Conservation (phyloP, 2,329 filamentous ascomycete genomes). For the Colletotrichum gloeosporioides region DNA sequence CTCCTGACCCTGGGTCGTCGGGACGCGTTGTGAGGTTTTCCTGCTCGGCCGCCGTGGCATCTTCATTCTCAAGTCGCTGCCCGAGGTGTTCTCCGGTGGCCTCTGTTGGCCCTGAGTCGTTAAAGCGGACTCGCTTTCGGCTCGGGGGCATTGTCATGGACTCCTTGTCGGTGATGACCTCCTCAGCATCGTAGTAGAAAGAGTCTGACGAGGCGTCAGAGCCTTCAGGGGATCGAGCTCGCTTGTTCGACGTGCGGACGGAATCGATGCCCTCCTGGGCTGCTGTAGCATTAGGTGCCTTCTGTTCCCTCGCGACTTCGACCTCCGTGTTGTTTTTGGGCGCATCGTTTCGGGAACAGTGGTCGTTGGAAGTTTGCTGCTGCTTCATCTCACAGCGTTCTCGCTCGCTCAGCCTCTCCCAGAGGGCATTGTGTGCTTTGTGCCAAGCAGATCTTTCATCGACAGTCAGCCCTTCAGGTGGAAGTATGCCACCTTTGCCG, state of each 20-base stretch:
- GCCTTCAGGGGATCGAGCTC: not conserved
- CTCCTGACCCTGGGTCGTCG: not conserved
- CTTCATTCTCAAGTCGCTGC: not conserved
- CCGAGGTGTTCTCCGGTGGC: no score
- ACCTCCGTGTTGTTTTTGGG: not conserved
- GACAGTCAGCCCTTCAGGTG: not conserved
- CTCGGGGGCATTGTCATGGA: not conserved
- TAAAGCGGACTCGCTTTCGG: not conserved
- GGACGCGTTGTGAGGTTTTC: no score
- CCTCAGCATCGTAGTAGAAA: not conserved
- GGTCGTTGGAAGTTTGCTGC: not conserved
- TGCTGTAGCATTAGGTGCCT: rapidly evolving
- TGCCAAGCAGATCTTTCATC: not conserved
- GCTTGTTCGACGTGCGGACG: not conserved
- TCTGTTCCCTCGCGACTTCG: not conserved
- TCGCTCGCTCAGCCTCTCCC: not conserved
- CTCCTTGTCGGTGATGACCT: not conserved
- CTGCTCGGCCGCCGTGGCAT: not conserved
- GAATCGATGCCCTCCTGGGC: not conserved
- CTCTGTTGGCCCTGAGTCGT: not conserved
- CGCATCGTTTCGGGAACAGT: not conserved
- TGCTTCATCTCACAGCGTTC: not conserved
- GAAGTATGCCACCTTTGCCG: not conserved
- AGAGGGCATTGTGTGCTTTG: not conserved
- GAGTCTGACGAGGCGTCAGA: not conserved